phyloP scores from a whole-genome alignment of 1,284 basidiomycete species.

The Naganishia liquefaciens region DNA sequence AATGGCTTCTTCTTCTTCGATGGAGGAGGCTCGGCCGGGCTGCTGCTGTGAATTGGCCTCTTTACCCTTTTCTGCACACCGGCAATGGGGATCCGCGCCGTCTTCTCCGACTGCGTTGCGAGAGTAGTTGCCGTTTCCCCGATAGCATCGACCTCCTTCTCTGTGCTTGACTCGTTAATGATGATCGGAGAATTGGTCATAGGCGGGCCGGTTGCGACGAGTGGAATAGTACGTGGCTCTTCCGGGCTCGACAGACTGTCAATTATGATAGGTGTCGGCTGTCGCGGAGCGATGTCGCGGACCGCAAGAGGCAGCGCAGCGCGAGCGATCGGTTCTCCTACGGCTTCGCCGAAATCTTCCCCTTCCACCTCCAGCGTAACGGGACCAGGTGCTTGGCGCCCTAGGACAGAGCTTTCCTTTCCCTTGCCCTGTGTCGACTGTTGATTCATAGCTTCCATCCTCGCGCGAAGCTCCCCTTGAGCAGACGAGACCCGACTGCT shows the following conservation, averaged over 20 bases:
- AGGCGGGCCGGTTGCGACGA: not conserved
- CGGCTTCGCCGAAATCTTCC: constrained; percentile 25
- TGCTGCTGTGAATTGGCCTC: not conserved
- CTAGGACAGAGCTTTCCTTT: not conserved
- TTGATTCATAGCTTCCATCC: not conserved
- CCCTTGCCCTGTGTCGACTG: not conserved
- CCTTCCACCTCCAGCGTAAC: constrained; percentile 5
- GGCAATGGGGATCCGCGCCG: not conserved
- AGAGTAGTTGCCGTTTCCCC: no score
- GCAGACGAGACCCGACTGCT: not conserved
- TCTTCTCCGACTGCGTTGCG: no score
- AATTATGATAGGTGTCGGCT: not conserved
- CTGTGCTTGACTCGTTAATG: not conserved
- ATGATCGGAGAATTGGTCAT: not conserved
- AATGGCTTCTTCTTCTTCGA: not conserved
- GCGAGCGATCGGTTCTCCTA: not conserved
- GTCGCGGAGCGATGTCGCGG: not conserved
- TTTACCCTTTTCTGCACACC: not conserved
- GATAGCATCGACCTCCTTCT: not conserved
- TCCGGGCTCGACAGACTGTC: constrained; percentile 16
- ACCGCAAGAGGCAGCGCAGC: not conserved
- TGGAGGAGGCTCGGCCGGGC: not conserved
- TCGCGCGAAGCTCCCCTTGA: constrained; percentile 3
- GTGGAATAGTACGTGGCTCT: not conserved
- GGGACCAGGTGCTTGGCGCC: no score